A percentile compares a stretch with the other conserved stretches of the same genome.
Conservation (phyloP, 1,284 basidiomycete species). For the Caloboletus firmus region DNA sequence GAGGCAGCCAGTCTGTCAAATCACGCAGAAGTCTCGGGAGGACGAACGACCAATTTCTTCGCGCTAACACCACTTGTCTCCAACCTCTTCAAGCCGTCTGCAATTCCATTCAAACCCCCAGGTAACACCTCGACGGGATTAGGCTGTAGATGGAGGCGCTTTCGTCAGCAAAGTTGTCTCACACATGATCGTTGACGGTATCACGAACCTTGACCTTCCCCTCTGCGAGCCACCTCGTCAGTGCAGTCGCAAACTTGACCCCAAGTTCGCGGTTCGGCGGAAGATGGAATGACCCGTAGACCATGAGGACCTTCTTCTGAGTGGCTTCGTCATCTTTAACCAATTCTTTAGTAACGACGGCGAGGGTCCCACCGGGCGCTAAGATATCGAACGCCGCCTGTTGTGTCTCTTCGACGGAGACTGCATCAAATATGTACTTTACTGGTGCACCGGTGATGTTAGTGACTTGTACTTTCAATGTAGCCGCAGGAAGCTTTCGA, state of each 20-base stretch:
- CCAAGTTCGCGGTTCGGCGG: slow-evolving; percentile 15
- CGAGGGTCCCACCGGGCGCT: slow-evolving; percentile 14
- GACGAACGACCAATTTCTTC: slow-evolving; percentile 24
- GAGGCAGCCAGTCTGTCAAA: background rate
- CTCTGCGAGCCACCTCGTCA: slow-evolving; percentile 23
- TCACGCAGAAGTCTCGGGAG: slow-evolving; percentile 18
- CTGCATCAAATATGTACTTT: slow-evolving; percentile 10
- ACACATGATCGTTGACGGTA: too few species aligned
- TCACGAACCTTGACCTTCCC: slow-evolving; percentile 22
- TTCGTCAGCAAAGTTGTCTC: background rate
- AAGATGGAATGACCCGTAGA: slow-evolving; percentile 13
- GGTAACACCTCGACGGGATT: slow-evolving; percentile 19
- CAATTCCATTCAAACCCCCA: slow-evolving; percentile 15
- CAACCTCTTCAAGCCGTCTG: slow-evolving; percentile 12
- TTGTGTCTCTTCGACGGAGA: slow-evolving; percentile 19
- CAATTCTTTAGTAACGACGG: background rate
- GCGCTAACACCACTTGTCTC: slow-evolving; percentile 15
- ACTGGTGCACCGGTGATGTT: background rate
- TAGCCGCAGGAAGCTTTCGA: slow-evolving; percentile 14
- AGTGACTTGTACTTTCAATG: slow-evolving; percentile 2
- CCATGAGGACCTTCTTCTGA: slow-evolving; percentile 1
- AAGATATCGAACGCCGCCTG: slow-evolving; percentile 15
- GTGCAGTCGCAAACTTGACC: slow-evolving; percentile 8
- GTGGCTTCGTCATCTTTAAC: background rate
- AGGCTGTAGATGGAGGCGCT: slow-evolving; percentile 7